These are phyloP conservation scores for Phytophthora nicotianae DNA, from an alignment of 352 stramenopile species.

Conservation along the genomic window DNA sequence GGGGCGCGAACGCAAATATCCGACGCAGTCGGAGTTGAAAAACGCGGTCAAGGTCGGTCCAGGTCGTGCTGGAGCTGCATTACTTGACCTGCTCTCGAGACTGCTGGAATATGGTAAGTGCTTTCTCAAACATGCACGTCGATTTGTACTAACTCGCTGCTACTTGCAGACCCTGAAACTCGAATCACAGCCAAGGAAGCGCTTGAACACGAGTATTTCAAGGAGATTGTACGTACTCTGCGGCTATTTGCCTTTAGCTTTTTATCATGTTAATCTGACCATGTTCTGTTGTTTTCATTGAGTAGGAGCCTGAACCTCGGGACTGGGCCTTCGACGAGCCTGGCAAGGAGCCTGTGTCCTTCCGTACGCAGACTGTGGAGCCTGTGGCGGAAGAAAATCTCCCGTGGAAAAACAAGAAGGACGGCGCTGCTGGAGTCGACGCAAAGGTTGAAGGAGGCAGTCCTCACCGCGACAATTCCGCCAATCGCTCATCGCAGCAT, in stretches of 20 bases:
- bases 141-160: background rate
- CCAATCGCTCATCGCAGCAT: slow-evolving; percentile 36
- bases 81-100: slow-evolving; percentile 78
- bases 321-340: slow-evolving; percentile 90
- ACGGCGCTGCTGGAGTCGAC: slow-evolving; percentile 35
- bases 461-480: slow-evolving; percentile 40
- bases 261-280: background rate
- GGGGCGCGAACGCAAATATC: slow-evolving; percentile 86
- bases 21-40: slow-evolving; percentile 78
- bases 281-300: slow-evolving; percentile 3
- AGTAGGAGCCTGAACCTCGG: slow-evolving; percentile 79
- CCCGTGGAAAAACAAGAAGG: slow-evolving; percentile 73
- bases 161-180: slow-evolving; percentile 77
- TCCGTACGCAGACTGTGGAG: slow-evolving; percentile 85
- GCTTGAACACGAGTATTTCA: slow-evolving; percentile 94
- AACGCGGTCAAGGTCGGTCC: slow-evolving; percentile 87
- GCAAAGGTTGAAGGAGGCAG: slow-evolving; percentile 35
- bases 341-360: slow-evolving; percentile 85
- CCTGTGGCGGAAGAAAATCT: slow-evolving; percentile 72
- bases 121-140: background rate
- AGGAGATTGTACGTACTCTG: slow-evolving; percentile 69
- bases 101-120: slow-evolving; percentile 83
- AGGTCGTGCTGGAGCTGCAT: slow-evolving; percentile 66
- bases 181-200: slow-evolving; percentile 92
- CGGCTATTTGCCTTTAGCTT: background rate